Evolutionary conservation across 2,329 filamentous ascomycete genomes (phyloP).

Genomic region (Monosporascus sp.): DNA sequence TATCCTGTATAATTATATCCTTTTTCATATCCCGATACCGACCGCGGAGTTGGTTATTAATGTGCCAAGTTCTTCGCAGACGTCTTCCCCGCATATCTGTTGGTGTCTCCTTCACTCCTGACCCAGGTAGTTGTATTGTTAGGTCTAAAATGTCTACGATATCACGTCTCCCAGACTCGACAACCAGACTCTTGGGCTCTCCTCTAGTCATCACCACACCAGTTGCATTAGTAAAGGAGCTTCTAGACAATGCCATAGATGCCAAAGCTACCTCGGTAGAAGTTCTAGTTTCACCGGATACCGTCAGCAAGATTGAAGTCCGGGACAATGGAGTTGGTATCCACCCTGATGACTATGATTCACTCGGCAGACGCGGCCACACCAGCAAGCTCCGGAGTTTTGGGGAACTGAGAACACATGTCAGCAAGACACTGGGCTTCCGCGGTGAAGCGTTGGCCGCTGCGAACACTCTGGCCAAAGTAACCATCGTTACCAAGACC

Average conservation of each 20-base stretch:
- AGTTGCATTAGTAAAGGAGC: conserved; percentile 64
- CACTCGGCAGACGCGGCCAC: conserved; percentile 61
- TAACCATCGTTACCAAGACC: conserved; percentile 61
- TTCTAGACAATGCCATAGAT: conserved; percentile 74
- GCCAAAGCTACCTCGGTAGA: conserved; percentile 63
- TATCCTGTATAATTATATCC: too few species aligned
- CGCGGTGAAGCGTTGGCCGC: conserved; percentile 70
- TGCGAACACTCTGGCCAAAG: conserved; percentile 53
- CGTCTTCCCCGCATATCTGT: too few species aligned
- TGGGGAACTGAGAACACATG: conserved; percentile 54
- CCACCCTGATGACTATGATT: conserved; percentile 52
- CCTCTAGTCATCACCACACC: conserved; percentile 57
- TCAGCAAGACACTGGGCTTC: conserved; percentile 64
- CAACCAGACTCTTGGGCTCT: conserved; percentile 55
- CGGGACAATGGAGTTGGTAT: conserved; percentile 74
- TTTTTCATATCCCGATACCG: too few species aligned
- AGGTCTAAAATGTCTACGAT: conserved; percentile 40
- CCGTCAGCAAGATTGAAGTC: conserved; percentile 64
- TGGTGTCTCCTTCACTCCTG: too few species aligned
- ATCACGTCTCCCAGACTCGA: conserved; percentile 40
- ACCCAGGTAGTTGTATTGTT: background rate
- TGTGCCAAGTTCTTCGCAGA: background rate
- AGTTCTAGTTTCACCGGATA: conserved; percentile 59
- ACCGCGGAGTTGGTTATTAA: background rate
- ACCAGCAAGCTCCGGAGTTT: conserved; percentile 70